These are phyloP conservation scores for Ophiosphaerella herpotricha DNA, from an alignment of 2,329 filamentous ascomycete genomes.

Conservation along the genomic window DNA sequence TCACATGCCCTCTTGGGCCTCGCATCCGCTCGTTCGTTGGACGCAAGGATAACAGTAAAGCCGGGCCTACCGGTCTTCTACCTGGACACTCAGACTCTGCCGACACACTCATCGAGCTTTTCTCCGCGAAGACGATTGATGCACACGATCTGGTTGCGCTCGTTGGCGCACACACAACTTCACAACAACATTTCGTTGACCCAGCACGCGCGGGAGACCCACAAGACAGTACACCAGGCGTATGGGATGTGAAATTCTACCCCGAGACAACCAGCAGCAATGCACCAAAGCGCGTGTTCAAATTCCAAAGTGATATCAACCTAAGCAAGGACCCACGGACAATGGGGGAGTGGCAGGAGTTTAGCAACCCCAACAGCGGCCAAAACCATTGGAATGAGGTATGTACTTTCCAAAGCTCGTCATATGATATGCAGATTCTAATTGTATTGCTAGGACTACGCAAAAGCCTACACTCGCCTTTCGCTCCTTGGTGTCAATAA, in stretches of 20 bases:
- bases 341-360: constrained; percentile 38
- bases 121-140: constrained; percentile 46
- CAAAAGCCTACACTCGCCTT: constrained; percentile 59
- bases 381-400: constrained; percentile 44
- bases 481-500: constrained; percentile 62
- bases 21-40: constrained; percentile 45
- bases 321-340: constrained; percentile 42
- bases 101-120: constrained; percentile 43
- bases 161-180: constrained; percentile 45
- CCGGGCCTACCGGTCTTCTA: constrained; percentile 41
- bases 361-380: constrained; percentile 23
- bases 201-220: constrained; percentile 38
- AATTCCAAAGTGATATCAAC: constrained; percentile 44
- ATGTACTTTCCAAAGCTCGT: constrained; percentile 1
- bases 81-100: constrained; percentile 40
- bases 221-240: constrained; percentile 43
- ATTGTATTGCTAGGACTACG: constrained; percentile 49
- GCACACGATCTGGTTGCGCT: constrained; percentile 45
- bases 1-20: constrained; percentile 47
- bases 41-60: constrained; percentile 42
- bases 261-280: constrained; percentile 32
- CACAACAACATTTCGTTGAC: constrained; percentile 45
- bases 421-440: neutral
- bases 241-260: constrained; percentile 47
- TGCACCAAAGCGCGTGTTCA: constrained; percentile 39